phyloP scores from a whole-genome alignment of 257 asterid genomes.

The Echites panduratus region DNA sequence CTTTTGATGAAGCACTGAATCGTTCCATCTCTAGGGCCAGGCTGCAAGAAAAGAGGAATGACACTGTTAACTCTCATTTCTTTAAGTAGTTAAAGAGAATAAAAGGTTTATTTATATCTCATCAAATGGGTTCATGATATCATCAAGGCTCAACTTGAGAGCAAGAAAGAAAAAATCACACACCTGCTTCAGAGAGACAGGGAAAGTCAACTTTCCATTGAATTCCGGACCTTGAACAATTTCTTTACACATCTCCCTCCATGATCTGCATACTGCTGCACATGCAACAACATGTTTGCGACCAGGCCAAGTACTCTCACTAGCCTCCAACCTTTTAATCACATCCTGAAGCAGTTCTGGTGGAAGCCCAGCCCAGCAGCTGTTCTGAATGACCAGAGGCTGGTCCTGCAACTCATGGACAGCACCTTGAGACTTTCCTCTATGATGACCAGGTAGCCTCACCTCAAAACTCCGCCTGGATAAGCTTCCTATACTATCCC shows the following conservation, averaged over 20 bases:
- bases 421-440: conserved; percentile 69
- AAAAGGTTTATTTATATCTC: background rate
- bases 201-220: conserved; percentile 70
- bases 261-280: conserved; percentile 75
- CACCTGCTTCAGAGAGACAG: conserved; percentile 80
- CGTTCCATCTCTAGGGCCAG: conserved; percentile 75
- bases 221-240: conserved; percentile 59
- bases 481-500: conserved; percentile 78
- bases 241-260: conserved; percentile 87
- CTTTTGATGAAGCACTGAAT: conserved; percentile 83
- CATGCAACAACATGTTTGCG: conserved; percentile 81
- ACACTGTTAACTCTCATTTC: conserved; percentile 11
- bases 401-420: conserved; percentile 74
- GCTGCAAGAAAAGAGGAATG: conserved; percentile 39
- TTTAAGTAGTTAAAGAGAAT: background rate
- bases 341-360: conserved; percentile 78
- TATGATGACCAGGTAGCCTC: conserved; percentile 37
- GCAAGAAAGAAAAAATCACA: background rate
- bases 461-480: conserved; percentile 68
- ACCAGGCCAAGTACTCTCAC: conserved; percentile 81
- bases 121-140: background rate
- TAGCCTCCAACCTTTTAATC: conserved; percentile 69
- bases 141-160: background rate
- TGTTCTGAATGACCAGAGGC: conserved; percentile 53
- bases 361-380: conserved; percentile 86